Conservation (phyloP, 495 filamentous ascomycete species). For the Aspergillus bridgeri region DNA sequence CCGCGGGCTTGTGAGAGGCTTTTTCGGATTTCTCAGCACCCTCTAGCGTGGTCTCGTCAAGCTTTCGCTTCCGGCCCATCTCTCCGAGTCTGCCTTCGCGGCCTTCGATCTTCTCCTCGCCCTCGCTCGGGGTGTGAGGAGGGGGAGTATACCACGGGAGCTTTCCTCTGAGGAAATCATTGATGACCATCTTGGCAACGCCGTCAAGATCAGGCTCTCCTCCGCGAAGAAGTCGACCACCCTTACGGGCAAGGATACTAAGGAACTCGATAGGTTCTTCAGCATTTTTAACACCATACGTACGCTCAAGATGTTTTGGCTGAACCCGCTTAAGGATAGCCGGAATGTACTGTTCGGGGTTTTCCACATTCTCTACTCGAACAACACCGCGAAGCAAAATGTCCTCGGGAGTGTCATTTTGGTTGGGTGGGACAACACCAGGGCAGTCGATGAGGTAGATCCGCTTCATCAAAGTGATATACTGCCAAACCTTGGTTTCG, state of each 20-base stretch:
- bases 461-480: conserved; percentile 92
- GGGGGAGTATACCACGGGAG: conserved; percentile 92
- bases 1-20: conserved; percentile 21
- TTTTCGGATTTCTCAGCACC: conserved; percentile 15
- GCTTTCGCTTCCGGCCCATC: conserved; percentile 56
- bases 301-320: conserved; percentile 83
- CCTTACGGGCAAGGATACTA: conserved; percentile 81
- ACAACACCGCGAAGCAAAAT: conserved; percentile 91
- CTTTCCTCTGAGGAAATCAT: conserved; percentile 93
- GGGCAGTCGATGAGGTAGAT: conserved; percentile 98
- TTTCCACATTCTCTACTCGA: conserved; percentile 89
- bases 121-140: conserved; percentile 55
- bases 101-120: conserved; percentile 54
- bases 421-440: conserved; percentile 87
- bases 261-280: conserved; percentile 73
- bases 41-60: conserved; percentile 38
- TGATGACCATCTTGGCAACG: conserved; percentile 91
- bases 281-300: conserved; percentile 76
- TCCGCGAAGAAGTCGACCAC: conserved; percentile 78
- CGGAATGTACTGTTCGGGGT: conserved; percentile 92
- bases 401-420: conserved; percentile 75
- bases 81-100: conserved; percentile 60
- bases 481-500: conserved; percentile 94
- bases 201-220: conserved; percentile 92
- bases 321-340: conserved; percentile 78